Evolutionary conservation across 2,329 filamentous ascomycete genomes (phyloP).

Genomic region (Colletotrichum lentis): DNA sequence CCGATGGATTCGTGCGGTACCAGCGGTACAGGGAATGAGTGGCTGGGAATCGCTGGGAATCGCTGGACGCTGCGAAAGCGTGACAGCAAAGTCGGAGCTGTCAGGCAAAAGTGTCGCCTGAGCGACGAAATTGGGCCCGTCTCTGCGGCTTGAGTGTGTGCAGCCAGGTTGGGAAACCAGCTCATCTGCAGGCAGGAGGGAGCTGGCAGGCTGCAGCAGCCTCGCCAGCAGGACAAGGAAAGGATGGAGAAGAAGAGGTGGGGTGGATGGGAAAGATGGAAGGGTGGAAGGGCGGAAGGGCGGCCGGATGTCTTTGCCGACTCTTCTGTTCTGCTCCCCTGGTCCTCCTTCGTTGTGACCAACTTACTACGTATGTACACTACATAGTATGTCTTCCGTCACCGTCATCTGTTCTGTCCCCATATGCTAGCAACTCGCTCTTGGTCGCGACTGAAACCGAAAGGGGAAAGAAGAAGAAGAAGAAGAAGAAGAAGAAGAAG

Average conservation of each 20-base stretch:
- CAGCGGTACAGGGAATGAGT: not conserved
- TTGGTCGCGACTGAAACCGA: constrained; percentile 3
- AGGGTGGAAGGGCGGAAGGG: not conserved
- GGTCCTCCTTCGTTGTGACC: not conserved
- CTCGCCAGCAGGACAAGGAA: not conserved
- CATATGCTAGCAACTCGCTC: not conserved
- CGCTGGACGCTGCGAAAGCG: not conserved
- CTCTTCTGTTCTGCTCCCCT: not conserved
- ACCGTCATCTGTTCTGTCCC: no score
- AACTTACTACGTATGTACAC: no score
- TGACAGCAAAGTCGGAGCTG: constrained; percentile 12
- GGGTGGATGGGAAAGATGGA: not conserved
- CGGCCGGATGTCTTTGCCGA: not conserved
- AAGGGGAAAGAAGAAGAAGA: constrained; percentile 2
- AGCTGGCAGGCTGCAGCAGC: no score
- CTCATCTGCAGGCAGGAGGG: constrained; percentile 3
- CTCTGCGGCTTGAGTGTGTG: not conserved
- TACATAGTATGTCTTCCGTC: no score
- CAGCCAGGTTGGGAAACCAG: not conserved
- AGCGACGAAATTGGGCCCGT: not conserved
- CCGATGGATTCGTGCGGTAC: not conserved
- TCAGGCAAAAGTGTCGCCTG: constrained; percentile 1
- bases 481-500: no score
- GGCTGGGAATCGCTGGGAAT: not conserved
- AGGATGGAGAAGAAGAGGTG: not conserved